Conservation (phyloP, 495 filamentous ascomycete species). For the Annulohypoxylon bovei region DNA sequence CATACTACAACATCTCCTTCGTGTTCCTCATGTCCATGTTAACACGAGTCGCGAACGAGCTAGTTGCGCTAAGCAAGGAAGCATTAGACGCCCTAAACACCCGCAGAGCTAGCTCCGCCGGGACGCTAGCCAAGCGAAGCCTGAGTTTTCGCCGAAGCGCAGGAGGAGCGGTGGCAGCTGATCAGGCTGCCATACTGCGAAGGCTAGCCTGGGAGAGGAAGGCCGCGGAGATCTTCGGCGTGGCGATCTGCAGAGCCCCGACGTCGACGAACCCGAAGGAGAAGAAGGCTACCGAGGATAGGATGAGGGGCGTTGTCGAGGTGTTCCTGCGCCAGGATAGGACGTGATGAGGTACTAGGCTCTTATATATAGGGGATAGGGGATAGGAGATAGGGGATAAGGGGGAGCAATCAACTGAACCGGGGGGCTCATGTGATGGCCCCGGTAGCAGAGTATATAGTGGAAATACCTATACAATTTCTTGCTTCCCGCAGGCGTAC, state of each 20-base stretch:
- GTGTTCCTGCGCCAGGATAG: constrained; percentile 49
- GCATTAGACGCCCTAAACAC: constrained; percentile 45
- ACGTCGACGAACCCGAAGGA: constrained; percentile 56
- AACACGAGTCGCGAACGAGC: constrained; percentile 55
- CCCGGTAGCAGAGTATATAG: background rate
- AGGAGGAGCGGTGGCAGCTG: constrained; percentile 39
- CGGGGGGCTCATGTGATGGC: background rate
- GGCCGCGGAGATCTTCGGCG: constrained; percentile 59
- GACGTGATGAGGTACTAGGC: background rate
- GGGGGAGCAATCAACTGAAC: background rate
- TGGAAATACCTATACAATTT: background rate
- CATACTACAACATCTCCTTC: constrained; percentile 85
- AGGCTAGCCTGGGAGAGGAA: constrained; percentile 57
- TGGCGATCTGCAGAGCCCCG: constrained; percentile 55
- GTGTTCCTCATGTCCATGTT: constrained; percentile 87
- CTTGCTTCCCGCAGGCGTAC: background rate
- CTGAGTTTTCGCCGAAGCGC: constrained; percentile 53
- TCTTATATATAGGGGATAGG: background rate
- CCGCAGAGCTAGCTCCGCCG: constrained; percentile 30
- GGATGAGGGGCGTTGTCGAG: constrained; percentile 52
- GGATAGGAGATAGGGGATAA: background rate
- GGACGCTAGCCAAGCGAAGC: constrained; percentile 47
- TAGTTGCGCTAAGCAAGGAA: constrained; percentile 55
- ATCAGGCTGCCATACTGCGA: constrained; percentile 47
- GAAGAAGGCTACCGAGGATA: constrained; percentile 58